These are phyloP conservation scores for Halenospora varia DNA, from an alignment of 495 filamentous ascomycete species.

Conservation along the genomic window DNA sequence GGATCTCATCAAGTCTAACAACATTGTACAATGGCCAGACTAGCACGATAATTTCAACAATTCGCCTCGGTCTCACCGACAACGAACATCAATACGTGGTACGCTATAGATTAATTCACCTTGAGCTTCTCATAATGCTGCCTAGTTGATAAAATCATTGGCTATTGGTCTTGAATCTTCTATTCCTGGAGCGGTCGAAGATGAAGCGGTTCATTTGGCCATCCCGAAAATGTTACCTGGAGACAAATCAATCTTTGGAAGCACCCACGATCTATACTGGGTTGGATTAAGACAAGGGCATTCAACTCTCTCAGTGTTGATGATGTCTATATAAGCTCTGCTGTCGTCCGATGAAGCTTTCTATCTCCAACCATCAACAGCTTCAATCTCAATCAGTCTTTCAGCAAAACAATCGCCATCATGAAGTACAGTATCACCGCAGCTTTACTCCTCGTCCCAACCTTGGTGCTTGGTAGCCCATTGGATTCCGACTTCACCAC, in stretches of 20 bases:
- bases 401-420: constrained; percentile 5
- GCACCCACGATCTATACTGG: neutral
- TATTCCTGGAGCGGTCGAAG: neutral
- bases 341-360: neutral
- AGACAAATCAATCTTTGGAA: neutral
- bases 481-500: constrained; percentile 19
- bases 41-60: neutral
- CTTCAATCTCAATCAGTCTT: neutral
- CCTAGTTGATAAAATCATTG: too few species aligned
- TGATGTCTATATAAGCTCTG: neutral
- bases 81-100: neutral
- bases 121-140: too few species aligned
- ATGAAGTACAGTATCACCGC: constrained; percentile 43
- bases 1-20: neutral
- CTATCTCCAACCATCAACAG: neutral
- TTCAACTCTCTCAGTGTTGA: neutral
- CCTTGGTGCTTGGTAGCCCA: constrained; percentile 42
- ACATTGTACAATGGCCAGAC: neutral
- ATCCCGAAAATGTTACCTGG: neutral
- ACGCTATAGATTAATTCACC: constrained; percentile 3
- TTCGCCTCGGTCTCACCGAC: neutral
- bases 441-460: constrained; percentile 35
- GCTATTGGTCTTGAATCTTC: neutral
- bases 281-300: neutral
- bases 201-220: neutral